These are phyloP conservation scores for Reticulascus tulasneorum DNA, from an alignment of 2,329 filamentous ascomycete species.

Conservation along the genomic window DNA sequence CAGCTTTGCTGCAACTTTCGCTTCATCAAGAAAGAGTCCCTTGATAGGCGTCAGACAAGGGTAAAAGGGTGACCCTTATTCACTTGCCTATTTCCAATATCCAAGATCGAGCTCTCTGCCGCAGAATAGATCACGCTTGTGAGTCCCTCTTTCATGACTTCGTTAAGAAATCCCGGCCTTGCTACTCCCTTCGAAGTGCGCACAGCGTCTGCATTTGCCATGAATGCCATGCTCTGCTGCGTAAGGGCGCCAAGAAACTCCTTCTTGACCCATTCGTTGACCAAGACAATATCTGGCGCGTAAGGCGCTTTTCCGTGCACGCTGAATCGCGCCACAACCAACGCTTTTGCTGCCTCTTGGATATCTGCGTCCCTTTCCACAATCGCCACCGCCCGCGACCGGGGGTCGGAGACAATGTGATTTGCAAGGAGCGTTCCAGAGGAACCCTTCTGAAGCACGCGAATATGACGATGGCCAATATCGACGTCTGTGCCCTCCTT, in stretches of 20 bases:
- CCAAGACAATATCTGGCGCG: slow-evolving; percentile 57
- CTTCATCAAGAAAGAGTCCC: slow-evolving; percentile 23
- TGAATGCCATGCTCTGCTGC: slow-evolving; percentile 14
- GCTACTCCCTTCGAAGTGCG: slow-evolving; percentile 15
- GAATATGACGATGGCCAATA: slow-evolving; percentile 10
- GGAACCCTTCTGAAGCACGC: slow-evolving; percentile 3
- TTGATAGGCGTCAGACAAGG: slow-evolving; percentile 8
- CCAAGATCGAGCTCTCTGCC: slow-evolving; percentile 19
- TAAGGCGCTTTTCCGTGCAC: slow-evolving; percentile 56
- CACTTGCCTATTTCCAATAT: slow-evolving; percentile 10
- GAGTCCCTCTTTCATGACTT: slow-evolving; percentile 20
- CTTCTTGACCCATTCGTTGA: slow-evolving; percentile 59
- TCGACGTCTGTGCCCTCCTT: slow-evolving; percentile 21
- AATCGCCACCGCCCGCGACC: slow-evolving; percentile 42
- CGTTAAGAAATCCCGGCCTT: slow-evolving; percentile 18
- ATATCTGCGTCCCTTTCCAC: slow-evolving; percentile 59
- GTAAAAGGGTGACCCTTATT: too few relatives aligned
- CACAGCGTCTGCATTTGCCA: slow-evolving; percentile 15
- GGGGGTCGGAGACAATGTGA: slow-evolving; percentile 14
- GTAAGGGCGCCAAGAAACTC: slow-evolving; percentile 47
- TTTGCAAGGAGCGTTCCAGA: not conserved
- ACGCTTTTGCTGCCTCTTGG: slow-evolving; percentile 44
- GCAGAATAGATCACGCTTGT: slow-evolving; percentile 18
- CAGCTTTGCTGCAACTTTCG: slow-evolving; percentile 36
- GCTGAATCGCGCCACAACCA: slow-evolving; percentile 50